Evolutionary conservation across 805 yeast genomes (phyloP), one percentile per base, ranked within the genome.

Genomic region (Metschnikowia koreensis): DNA sequence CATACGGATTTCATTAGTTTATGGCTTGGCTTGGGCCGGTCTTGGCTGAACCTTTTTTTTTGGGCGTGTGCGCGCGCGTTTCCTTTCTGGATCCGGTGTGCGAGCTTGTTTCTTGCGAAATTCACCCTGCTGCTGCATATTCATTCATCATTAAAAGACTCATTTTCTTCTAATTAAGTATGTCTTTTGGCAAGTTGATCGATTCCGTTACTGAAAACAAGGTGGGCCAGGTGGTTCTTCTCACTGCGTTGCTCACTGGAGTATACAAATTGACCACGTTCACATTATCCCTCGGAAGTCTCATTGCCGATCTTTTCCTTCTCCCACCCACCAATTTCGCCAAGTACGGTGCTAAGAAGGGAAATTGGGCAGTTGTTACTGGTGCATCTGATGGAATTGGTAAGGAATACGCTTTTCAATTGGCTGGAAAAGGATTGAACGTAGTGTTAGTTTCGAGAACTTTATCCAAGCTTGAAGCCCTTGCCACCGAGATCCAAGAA

Each of bases 311-410:
- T 56, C 67, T 85, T 46, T 86, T 82, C 63, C 53, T 89, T 27
- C 73, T 86, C 34, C 90, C 93, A 33, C 71, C 84, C 7, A 82
- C 76, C 45, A 67, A 76, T 63, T 85, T 79, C 62, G 63, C 67
- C 40, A 84, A 82, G 65, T 91, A 91, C 64, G 97, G 97, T n/a
- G 86, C 93, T 28, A 75, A 76, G 54, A 53, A 59, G 17, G 87
- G 86, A 28, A 76, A 81, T 39, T 94, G 97, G 93, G 97, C 97
- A n/a, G 87, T 94, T 33, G 81, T 94, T 15, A 94, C 99, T 7
- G 99, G 99, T 52, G 96, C 97, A 3, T 89, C 97, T 44, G 98
- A 94, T 67, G 99, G 99, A 36, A 87, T 94, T 64, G 99, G 99
- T 52, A 90, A 92, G 66, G 97, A 94, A 68, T 94, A 81, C 65